phyloP scores from a whole-genome alignment of 164 flowering plant genomes.

The Umbellularia californica region DNA sequence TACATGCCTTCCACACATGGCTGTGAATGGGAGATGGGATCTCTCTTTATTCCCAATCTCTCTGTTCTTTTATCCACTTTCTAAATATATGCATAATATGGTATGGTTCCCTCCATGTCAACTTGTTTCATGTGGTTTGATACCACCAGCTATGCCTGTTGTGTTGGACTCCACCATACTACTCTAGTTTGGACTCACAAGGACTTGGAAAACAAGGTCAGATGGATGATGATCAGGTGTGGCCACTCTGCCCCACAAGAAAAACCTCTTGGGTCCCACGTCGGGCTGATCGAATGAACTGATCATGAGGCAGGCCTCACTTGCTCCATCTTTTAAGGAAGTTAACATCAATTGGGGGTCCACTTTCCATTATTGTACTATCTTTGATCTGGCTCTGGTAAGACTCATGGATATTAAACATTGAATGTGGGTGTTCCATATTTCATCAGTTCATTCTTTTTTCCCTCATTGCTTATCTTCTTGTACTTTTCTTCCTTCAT shows the following conservation, averaged over 20 bases:
- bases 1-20: slow-evolving; percentile 32
- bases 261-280: too few species aligned
- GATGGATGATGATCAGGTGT: too few species aligned
- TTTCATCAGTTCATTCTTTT: not conserved
- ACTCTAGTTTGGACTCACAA: not conserved
- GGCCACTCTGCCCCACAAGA: too few species aligned
- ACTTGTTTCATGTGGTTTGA: not conserved
- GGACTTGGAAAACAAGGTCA: too few species aligned
- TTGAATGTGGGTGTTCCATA: not conserved
- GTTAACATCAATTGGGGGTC: not conserved
- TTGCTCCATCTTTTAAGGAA: not conserved
- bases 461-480: not conserved
- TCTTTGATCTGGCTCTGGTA: not conserved
- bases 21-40: slow-evolving; percentile 19
- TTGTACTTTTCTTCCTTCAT: not conserved
- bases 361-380: not conserved
- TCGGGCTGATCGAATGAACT: too few species aligned
- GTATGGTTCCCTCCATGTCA: not conserved
- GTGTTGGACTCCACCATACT: not conserved
- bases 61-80: not conserved
- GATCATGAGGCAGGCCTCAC: not conserved
- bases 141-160: not conserved
- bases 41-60: not conserved
- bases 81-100: not conserved
- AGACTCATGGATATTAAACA: not conserved